phyloP scores from a whole-genome alignment of 306 rosid species.

The Cyamopsis tetragonoloba region DNA sequence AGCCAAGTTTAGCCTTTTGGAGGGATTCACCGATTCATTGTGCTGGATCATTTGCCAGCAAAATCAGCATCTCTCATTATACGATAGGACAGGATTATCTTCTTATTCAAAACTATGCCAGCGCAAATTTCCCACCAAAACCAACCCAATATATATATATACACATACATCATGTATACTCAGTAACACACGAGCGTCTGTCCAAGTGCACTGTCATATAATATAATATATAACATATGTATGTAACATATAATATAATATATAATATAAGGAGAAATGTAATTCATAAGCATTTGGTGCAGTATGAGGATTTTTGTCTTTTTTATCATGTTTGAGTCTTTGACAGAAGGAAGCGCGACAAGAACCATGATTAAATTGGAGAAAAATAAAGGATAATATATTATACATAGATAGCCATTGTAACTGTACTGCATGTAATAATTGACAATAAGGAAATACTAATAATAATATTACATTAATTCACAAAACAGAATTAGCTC shows the following conservation, averaged over 20 bases:
- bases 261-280: not conserved
- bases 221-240: not conserved
- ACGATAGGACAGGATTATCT: constrained; percentile 41
- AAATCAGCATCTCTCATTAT: constrained; percentile 47
- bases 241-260: not conserved
- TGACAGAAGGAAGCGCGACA: constrained; percentile 29
- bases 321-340: constrained; percentile 28
- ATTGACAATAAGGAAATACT: constrained; percentile 33
- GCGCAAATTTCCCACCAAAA: constrained; percentile 35
- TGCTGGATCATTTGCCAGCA: constrained; percentile 42
- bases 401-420: not conserved
- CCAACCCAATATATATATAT: too few species aligned
- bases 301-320: constrained; percentile 34
- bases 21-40: constrained; percentile 45
- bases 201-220: not conserved
- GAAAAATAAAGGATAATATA: not conserved
- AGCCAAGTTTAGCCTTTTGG: constrained; percentile 57
- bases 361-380: not conserved
- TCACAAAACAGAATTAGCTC: constrained; percentile 39
- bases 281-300: constrained; percentile 18
- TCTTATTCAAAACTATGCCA: constrained; percentile 50
- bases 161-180: constrained; percentile 10
- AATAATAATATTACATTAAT: too few species aligned
- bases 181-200: constrained; percentile 36
- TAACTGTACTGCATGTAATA: constrained; percentile 27